These are phyloP conservation scores for Phialocephala subalpina DNA, from an alignment of 2,329 filamentous ascomycete species.

Conservation along the genomic window DNA sequence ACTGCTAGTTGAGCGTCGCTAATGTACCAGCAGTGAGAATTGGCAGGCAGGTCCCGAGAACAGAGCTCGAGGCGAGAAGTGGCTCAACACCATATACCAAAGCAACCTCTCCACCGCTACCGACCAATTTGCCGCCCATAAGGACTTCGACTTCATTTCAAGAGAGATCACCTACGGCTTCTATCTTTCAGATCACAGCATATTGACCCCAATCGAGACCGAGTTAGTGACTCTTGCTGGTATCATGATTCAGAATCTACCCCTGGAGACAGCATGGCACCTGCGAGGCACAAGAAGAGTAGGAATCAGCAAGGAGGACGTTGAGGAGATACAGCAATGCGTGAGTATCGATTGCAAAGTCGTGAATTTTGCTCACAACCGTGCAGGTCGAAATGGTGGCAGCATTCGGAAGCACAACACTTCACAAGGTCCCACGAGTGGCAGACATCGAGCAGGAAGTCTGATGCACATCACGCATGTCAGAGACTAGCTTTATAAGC, in stretches of 20 bases:
- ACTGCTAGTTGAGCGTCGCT: background rate
- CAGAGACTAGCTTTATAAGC: too few relatives aligned
- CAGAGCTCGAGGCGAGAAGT: slow-evolving; percentile 58
- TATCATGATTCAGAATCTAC: slow-evolving; percentile 66
- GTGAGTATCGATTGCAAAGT: slow-evolving; percentile 31
- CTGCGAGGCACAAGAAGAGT: slow-evolving; percentile 57
- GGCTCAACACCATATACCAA: slow-evolving; percentile 59
- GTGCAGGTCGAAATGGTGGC: slow-evolving; percentile 49
- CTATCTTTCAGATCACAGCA: slow-evolving; percentile 62
- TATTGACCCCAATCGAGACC: slow-evolving; percentile 61
- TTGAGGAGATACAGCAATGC: slow-evolving; percentile 47
- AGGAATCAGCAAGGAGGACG: slow-evolving; percentile 52
- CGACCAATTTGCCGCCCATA: slow-evolving; percentile 51
- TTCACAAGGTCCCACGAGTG: slow-evolving; percentile 48
- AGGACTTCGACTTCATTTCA: slow-evolving; percentile 59
- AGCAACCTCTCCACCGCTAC: slow-evolving; percentile 44
- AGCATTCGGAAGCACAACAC: slow-evolving; percentile 43
- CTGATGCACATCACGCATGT: slow-evolving; percentile 11
- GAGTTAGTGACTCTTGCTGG: slow-evolving; percentile 60
- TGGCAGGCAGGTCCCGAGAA: slow-evolving; percentile 67
- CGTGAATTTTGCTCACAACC: slow-evolving; percentile 13
- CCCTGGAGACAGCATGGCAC: slow-evolving; percentile 62
- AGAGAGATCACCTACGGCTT: slow-evolving; percentile 65
- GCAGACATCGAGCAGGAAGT: slow-evolving; percentile 52
- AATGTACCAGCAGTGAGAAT: slow-evolving; percentile 53